Evolutionary conservation across 2,329 filamentous ascomycete genomes (phyloP), one percentile per base, ranked within the genome.

Genomic region (Fusarium sp.): DNA sequence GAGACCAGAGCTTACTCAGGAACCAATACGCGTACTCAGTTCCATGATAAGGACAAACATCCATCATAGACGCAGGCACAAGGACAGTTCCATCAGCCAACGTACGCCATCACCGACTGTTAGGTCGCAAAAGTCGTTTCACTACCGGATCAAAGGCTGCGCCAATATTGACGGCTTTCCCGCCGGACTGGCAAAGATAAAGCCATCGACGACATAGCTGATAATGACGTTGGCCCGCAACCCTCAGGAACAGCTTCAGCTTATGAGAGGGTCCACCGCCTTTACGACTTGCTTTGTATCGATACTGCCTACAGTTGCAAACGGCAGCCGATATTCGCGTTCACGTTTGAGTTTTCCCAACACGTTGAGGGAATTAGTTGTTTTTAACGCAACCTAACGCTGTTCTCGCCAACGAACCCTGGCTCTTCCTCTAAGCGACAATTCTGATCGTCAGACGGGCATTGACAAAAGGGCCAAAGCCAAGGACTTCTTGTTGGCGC

Each of bases 131-230:
- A 38, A 14, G 39, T 46, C 49, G 39, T 44, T 44, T 45, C 67
- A 59, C 54, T 43, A 51, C 45, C 49, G 42, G 34, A 33, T 44
- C 39, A 43, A 55, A 65, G 42, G 42, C 47, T 45, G 34, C 53
- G 43, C 45, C 52, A 58, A 13, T 36, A 36, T 21, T 26, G 40
- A 47, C 57, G 56, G 31, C 49, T 39, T 44, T 13, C 38, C 38
- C 46, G 43, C 39, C 28, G 39, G 42, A 33, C 39, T 39, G 46
- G 38, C 33, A 49, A 36, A 40, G 31, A 57, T n/a, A 51, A 56
- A 56, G 50, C 51, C 26, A 43, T 63, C 50, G 21, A 64, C 58
- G 39, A 46, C 53, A 53, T 64, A 68, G 46, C 58, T 70, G 60
- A 57, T 46, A 50, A 60, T 47, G 66, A 65, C 56, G 55, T 53